Evolutionary conservation across 768 basidiomycete genomes (phyloP).

Genomic region (Floccularia luteovirens): DNA sequence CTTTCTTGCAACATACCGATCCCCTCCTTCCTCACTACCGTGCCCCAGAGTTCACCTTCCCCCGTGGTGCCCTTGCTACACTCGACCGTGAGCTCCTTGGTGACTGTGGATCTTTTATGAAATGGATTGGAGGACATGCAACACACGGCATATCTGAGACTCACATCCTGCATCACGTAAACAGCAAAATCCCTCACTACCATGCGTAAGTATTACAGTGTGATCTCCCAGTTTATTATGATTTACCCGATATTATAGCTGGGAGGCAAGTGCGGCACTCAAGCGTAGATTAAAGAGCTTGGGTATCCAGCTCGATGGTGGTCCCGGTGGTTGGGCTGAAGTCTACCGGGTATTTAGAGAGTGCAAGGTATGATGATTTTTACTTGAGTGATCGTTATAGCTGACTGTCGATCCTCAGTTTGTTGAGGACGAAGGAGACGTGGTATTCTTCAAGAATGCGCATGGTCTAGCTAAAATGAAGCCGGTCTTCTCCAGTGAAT

Average conservation of each 20-base stretch:
- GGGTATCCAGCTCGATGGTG: conserved; percentile 59
- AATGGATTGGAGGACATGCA: conserved; percentile 76
- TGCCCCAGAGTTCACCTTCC: conserved; percentile 82
- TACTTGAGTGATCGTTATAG: too few relatives aligned
- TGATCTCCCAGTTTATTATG: too few relatives aligned
- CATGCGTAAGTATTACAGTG: conserved; percentile 60
- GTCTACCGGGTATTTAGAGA: conserved; percentile 68
- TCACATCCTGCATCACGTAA: conserved; percentile 87
- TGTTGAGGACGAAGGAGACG: conserved; percentile 89
- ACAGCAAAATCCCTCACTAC: conserved; percentile 95
- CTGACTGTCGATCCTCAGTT: too few relatives aligned
- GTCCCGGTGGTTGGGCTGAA: conserved; percentile 76
- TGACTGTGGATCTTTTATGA: conserved; percentile 72
- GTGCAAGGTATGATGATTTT: too few relatives aligned
- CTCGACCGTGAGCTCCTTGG: conserved; percentile 80
- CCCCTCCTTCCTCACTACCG: conserved; percentile 93
- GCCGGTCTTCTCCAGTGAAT: conserved; percentile 55
- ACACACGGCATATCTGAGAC: conserved; percentile 95
- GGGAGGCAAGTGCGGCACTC: conserved; percentile 87
- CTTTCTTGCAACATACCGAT: conserved; percentile 98
- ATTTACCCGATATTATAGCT: conserved; percentile 30
- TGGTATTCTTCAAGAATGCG: conserved; percentile 89
- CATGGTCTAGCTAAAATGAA: conserved; percentile 66
- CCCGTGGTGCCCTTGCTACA: conserved; percentile 88
- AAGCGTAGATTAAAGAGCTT: conserved; percentile 64